Evolutionary conservation across 2,329 filamentous ascomycete species (phyloP), one percentile per base, ranked within the genome.

Genomic region (Claviceps sorghi): DNA sequence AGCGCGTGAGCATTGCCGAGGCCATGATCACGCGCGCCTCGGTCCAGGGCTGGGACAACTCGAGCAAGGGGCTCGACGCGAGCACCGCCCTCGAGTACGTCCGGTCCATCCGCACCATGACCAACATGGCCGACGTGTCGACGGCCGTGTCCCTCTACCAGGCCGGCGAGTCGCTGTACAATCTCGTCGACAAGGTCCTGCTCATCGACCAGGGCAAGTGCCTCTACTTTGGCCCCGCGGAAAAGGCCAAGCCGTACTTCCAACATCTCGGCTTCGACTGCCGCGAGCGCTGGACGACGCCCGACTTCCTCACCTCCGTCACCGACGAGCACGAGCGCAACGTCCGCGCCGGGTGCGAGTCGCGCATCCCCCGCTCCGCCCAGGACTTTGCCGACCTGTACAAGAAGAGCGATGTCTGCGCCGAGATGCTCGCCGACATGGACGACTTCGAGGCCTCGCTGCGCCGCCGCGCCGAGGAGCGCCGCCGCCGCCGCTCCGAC

Each of bases 291-390:
- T 80, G 83, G 75, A 88, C 84, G 0, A 83, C 82, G 0, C 81
- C 71, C 19, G 86, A 91, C 63, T 91, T 90, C 65, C 67, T 90
- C 36, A 90, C 86, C 0, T 87, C 83, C 2, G 82, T 90, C 60
- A 88, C 81, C 8, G 87, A 91, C 62, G 78, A 83, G 1, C 78
- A 76, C 10, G 86, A 88, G 60, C 77, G 88, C 38, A 74, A 77
- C 17, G 83, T 89, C 62, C 77, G 83, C 21, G 65, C 72, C 0
- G 84, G 83, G 1, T 82, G 74, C 57, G 81, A 89, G 59, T 70
- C 75, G 9, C 78, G 75, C 3, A 79, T 83, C 1, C 87, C 86
- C 0, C 84, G 82, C 60, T 85, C 83, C 0, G 70, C 86, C 0
- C 75, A 79, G 49, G 85, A 87, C 38, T 75, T 91, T 54, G 78